Base-by-base conservation (phyloP, 306 rosid species). In the Medicago lupulina region DNA sequence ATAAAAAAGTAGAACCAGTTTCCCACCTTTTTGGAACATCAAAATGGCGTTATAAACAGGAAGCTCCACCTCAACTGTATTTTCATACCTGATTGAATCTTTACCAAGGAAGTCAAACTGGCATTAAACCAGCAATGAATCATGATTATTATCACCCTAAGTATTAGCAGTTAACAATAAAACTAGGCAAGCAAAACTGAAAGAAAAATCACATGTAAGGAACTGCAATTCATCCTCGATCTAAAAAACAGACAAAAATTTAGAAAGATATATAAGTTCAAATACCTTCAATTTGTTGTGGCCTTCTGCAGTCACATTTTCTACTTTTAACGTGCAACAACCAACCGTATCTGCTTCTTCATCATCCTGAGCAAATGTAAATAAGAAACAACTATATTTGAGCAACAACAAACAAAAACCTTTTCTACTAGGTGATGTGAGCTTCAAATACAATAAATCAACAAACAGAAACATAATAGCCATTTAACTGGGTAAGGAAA, bases 261-360 rank as follows among this genome's bases (percentile, higher is more conserved):
- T 17, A 63, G 69, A 63, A 36, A 63, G 9, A 9, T n/a, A n/a
- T 39, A 47, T 2, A 23, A 23, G 28, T 21, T 47, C 64, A 28
- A 12, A 49, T 85, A 93, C 98, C 93, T 93, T 86, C 86, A 93
- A 81, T 17, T 81, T 86, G 82, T 89, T 85, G n/a, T 93, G 92
- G 62, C 89, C 71, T 51, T 84, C 81, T 78, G 91, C 84, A 73
- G 85, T 89, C 62, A 93, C 98, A 65, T 93, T 93, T 87, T 93
- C 98, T 69, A 93, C 98, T 88, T 93, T 93, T 80, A 93, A 85
- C 47, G 97, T 91, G 90, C 97, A 93, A 79, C 98, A 93, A 80
- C 98, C 98, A 77, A 93, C 98, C 50, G 98, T 93, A 83, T 93
- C 98, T 14, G 97, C 98, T 86, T 92, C 98, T 86, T 92, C 98